These are phyloP conservation scores for Picochlorum sp. DNA, from an alignment of 139 green algal genomes.

Conservation along the genomic window DNA sequence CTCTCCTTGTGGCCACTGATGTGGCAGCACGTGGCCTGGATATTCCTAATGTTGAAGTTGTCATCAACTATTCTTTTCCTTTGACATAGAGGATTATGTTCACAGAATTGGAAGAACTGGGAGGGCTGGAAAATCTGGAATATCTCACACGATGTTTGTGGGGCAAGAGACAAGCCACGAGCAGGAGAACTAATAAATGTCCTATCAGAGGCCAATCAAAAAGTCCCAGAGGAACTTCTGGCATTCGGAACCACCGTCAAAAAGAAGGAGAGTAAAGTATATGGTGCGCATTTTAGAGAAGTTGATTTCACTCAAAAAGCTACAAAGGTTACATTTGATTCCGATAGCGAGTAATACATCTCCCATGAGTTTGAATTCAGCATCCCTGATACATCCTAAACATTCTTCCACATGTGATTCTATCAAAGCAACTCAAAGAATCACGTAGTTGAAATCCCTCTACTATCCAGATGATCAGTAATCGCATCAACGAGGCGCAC, in stretches of 20 bases:
- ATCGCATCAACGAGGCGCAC: not conserved
- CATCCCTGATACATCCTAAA: no score
- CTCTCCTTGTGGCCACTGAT: slow-evolving; percentile 65
- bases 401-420: not conserved
- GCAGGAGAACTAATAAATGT: slow-evolving; percentile 95
- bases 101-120: slow-evolving; percentile 94
- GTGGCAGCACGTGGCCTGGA: slow-evolving; percentile 60
- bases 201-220: slow-evolving; percentile 76
- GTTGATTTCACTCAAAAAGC: slow-evolving; percentile 73
- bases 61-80: slow-evolving; percentile 98
- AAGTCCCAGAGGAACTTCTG: slow-evolving; percentile 75
- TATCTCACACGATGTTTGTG: slow-evolving; percentile 85
- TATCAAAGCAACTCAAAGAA: not conserved
- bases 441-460: not conserved
- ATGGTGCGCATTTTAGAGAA: slow-evolving; percentile 93
- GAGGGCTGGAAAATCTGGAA: slow-evolving; percentile 79
- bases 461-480: not conserved
- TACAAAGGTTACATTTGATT: slow-evolving; percentile 86
- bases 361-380: not conserved
- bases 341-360: slow-evolving; percentile 20
- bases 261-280: slow-evolving; percentile 85
- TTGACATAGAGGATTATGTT: slow-evolving; percentile 95
- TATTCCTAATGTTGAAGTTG: slow-evolving; percentile 60
- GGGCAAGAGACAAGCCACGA: slow-evolving; percentile 58
- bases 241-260: slow-evolving; percentile 92